phyloP scores from a whole-genome alignment of 2,329 filamentous ascomycete genomes.

The Calonectria pauciramosa region DNA sequence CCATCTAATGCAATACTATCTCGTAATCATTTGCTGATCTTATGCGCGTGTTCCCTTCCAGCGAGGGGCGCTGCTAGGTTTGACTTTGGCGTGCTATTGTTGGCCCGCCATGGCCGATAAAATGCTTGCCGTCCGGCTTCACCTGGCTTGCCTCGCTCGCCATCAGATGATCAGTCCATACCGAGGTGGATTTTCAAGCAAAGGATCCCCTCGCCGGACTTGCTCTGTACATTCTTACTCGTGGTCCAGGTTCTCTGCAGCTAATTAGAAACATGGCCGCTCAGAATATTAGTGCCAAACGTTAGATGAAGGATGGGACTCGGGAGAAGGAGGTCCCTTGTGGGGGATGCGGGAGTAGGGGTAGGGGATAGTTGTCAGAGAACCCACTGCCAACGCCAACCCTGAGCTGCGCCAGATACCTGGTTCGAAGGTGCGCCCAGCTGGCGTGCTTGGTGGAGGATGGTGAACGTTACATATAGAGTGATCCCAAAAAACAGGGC shows the following conservation, averaged over 20 bases:
- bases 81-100: background rate
- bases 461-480: slow-evolving; percentile 18
- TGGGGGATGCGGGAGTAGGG: slow-evolving; percentile 37
- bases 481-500: slow-evolving; percentile 15
- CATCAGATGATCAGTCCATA: slow-evolving; percentile 21
- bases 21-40: slow-evolving; percentile 38
- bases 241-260: slow-evolving; percentile 17
- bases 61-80: slow-evolving; percentile 4
- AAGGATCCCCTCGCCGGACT: background rate
- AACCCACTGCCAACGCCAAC: slow-evolving; percentile 35
- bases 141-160: background rate
- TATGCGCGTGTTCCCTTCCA: slow-evolving; percentile 25
- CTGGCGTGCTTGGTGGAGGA: slow-evolving; percentile 22
- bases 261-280: background rate
- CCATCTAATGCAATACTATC: slow-evolving; percentile 32
- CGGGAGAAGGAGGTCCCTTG: slow-evolving; percentile 34
- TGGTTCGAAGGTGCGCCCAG: slow-evolving; percentile 26
- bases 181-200: slow-evolving; percentile 6
- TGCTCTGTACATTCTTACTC: background rate
- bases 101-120: slow-evolving; percentile 6
- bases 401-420: slow-evolving; percentile 31
- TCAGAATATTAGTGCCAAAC: slow-evolving; percentile 20
- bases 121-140: slow-evolving; percentile 13
- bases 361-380: slow-evolving; percentile 28
- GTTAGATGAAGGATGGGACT: slow-evolving; percentile 33